These are phyloP conservation scores for Calocera viscosa DNA, from an alignment of 768 basidiomycete genomes.

Conservation along the genomic window DNA sequence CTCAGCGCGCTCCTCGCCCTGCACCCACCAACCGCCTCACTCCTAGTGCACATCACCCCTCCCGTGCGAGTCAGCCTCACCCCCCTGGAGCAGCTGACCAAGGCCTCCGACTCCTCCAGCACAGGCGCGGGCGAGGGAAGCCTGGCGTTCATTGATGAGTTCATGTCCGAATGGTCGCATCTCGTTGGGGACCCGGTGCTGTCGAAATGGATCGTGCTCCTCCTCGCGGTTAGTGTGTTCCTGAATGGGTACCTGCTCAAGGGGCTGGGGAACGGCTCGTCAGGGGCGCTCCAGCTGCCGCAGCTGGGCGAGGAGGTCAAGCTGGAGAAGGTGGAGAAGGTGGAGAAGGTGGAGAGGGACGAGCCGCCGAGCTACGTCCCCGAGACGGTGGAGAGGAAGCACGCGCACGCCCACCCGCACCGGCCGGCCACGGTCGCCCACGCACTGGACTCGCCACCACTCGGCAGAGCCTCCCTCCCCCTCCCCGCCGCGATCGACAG, in stretches of 20 bases:
- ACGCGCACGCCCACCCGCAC: background rate
- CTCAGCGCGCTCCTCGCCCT: slow-evolving; percentile 25
- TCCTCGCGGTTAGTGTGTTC: slow-evolving; percentile 71
- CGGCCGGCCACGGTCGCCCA: background rate
- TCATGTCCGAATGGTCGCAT: slow-evolving; percentile 80
- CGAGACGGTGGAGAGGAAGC: slow-evolving; percentile 12
- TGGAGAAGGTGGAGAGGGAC: background rate
- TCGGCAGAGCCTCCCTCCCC: background rate
- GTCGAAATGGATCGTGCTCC: slow-evolving; percentile 86
- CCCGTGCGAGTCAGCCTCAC: slow-evolving; percentile 18
- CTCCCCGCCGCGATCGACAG: background rate
- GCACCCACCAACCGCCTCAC: slow-evolving; percentile 19
- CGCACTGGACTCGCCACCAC: background rate
- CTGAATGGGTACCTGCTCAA: slow-evolving; percentile 91
- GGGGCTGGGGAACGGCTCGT: slow-evolving; percentile 31
- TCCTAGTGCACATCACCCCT: slow-evolving; percentile 24
- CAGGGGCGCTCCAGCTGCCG: slow-evolving; percentile 8
- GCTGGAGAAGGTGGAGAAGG: background rate
- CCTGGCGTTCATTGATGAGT: slow-evolving; percentile 56
- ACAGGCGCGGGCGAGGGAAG: background rate
- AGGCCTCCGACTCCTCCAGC: slow-evolving; percentile 12
- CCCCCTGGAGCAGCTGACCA: slow-evolving; percentile 19
- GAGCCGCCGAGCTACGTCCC: slow-evolving; percentile 2
- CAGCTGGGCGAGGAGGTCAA: background rate
- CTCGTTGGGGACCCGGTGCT: slow-evolving; percentile 91